Percentiles rank a stretch among this genome's conserved stretches.
These are phyloP conservation scores for Meira miltonrushii DNA, from an alignment of 1,284 basidiomycete genomes.

Conservation along the genomic window DNA sequence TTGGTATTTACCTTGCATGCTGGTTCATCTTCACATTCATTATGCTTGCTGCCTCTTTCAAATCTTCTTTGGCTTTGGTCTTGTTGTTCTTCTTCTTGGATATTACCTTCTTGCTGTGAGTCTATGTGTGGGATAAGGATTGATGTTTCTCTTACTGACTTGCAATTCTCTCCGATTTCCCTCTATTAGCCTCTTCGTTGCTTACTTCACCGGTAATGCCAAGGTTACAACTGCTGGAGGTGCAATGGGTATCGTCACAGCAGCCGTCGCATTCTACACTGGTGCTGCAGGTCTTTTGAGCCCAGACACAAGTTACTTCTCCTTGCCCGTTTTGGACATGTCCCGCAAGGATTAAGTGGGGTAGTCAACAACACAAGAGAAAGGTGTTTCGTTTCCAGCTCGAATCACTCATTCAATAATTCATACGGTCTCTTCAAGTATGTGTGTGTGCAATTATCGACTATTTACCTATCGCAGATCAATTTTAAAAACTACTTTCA, in stretches of 20 bases:
- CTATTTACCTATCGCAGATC: no score
- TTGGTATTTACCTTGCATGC: constrained; percentile 28
- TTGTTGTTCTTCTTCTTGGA: constrained; percentile 70
- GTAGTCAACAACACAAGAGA: no score
- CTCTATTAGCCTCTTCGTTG: constrained; percentile 30
- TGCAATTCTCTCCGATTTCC: no score
- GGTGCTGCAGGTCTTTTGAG: constrained; percentile 57
- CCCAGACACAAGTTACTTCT: constrained; percentile 56
- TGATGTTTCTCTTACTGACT: no score
- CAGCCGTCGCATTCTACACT: constrained; percentile 53
- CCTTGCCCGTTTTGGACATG: constrained; percentile 55
- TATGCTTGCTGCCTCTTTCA: constrained; percentile 31
- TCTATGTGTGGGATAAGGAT: no score
- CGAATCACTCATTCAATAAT: no score
- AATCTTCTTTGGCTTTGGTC: constrained; percentile 50
- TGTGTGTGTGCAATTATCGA: no score
- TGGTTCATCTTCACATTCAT: constrained; percentile 50
- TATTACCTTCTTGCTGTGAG: constrained; percentile 55
- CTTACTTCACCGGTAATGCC: constrained; percentile 30
- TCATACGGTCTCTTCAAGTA: no score
- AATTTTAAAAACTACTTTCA: no score
- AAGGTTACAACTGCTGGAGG: constrained; percentile 32
- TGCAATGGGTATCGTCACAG: constrained; percentile 37
- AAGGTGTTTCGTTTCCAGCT: no score
- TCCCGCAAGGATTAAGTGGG: no score